Conservation (phyloP, 371 early-diverging fungal species). For the Rhizopus sp. region DNA sequence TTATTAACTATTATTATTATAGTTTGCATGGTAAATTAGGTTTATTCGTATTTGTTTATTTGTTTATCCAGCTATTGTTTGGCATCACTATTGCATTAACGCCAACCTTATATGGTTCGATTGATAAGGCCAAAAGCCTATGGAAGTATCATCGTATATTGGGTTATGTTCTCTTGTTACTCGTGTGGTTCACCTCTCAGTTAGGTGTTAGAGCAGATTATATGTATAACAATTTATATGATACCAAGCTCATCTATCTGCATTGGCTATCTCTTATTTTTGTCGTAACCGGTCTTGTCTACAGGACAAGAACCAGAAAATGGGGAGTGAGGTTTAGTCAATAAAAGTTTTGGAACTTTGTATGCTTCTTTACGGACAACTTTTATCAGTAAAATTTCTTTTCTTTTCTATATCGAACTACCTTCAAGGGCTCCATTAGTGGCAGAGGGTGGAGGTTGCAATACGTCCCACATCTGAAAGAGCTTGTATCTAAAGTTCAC, state of each 20-base stretch:
- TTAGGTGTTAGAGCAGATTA: conserved; percentile 49
- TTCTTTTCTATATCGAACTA: too few species aligned
- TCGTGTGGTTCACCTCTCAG: conserved; percentile 39
- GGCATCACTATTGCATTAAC: conserved; percentile 32
- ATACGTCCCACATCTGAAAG: too few species aligned
- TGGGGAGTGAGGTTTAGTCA: conserved; percentile 23
- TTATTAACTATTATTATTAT: not conserved
- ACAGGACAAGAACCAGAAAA: conserved; percentile 31
- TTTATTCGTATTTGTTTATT: conserved; percentile 27
- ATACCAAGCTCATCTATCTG: conserved; percentile 30
- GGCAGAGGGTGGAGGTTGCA: too few species aligned
- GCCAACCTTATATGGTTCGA: conserved; percentile 30
- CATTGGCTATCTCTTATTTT: conserved; percentile 38
- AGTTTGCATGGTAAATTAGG: conserved; percentile 40
- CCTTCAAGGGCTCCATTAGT: too few species aligned
- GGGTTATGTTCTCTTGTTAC: conserved; percentile 32
- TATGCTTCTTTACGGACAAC: too few species aligned
- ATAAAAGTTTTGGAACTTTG: not conserved
- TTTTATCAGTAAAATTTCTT: too few species aligned
- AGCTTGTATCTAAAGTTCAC: too few species aligned
- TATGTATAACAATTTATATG: conserved; percentile 34
- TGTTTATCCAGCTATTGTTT: conserved; percentile 33
- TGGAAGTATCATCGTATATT: conserved; percentile 44
- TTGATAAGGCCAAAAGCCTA: conserved; percentile 25
- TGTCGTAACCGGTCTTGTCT: conserved; percentile 27